Base-by-base conservation (phyloP, 1,284 basidiomycete genomes). In the Malassezia yamatoensis region DNA sequence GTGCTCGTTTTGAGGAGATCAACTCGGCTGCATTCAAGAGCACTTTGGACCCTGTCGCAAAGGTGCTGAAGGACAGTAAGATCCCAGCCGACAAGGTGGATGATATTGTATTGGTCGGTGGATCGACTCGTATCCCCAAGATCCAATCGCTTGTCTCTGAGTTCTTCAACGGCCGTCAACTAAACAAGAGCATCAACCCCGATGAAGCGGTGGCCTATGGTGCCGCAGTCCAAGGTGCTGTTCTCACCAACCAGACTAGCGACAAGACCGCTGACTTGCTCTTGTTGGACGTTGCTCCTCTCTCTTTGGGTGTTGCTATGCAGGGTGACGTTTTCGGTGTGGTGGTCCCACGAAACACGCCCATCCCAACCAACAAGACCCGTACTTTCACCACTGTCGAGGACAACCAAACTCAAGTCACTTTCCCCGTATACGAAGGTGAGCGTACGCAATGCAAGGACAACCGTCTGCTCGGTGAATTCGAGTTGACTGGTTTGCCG, bases 1-100 rank as follows among this genome's bases (percentile, higher is more conserved):
- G 94, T 83, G 94, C 94, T 70, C 89, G 91, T 78, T 98, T 99
- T 81, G 94, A 99, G 80, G 93, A 98, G 81, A 93, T 98, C 81
- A 96, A 96, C 77, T 88, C 88, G 61, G 72, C 79, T 49, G 80
- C 86, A 75, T 98, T 99, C 85, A 91, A 91, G 80, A 90, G 89
- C 43, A 99, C 93, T 63, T 80, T 99, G 60, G 93, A 96, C 65
- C 94, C 94, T 56, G 94, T 98, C 62, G 90, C 96, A 80, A 94
- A 94, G 81, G 93, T 98, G 59, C 82, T 98, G 76, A 94, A 94
- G 82, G 94, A 99, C 79, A 84, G 93, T 65, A 98, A 96, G 83
- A 93, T 98, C 79, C 79, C 88, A 68, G 86, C 87, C 66, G 87
- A 90, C 76, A 96, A 96, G 83, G 90, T 96, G 66, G 88, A 98